Percentiles rank a stretch among this genome's conserved stretches.
phyloP scores from a whole-genome alignment of 352 stramenopile genomes.

The Globisporangium rhizosaccharum region DNA sequence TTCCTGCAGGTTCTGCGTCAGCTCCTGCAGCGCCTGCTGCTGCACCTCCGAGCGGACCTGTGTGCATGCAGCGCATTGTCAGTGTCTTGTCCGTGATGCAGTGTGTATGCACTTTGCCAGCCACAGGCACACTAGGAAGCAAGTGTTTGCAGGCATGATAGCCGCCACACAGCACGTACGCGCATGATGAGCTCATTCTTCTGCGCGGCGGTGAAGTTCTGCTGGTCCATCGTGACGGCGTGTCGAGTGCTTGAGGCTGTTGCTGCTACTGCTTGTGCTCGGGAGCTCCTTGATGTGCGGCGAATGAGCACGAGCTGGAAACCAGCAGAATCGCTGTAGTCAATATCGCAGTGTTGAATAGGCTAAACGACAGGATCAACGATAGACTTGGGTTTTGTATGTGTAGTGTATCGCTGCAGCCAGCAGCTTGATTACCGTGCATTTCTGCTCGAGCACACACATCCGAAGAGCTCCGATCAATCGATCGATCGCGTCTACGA shows the following conservation, averaged over 20 bases:
- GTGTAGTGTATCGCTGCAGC: no score
- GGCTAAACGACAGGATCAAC: no score
- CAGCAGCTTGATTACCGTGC: neutral
- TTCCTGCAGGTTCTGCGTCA: slow-evolving; percentile 84
- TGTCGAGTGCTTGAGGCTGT: neutral
- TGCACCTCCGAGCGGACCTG: slow-evolving; percentile 82
- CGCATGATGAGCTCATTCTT: slow-evolving; percentile 83
- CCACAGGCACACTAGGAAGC: neutral
- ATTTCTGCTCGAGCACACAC: neutral
- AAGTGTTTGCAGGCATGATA: neutral
- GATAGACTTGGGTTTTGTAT: no score
- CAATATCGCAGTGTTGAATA: no score
- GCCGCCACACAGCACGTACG: slow-evolving; percentile 26
- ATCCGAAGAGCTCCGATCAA: neutral
- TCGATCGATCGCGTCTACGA: neutral
- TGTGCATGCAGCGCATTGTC: neutral
- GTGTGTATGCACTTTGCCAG: neutral
- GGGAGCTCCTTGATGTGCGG: neutral
- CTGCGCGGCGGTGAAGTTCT: slow-evolving; percentile 74
- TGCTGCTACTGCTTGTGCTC: neutral
- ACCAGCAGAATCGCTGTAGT: no score
- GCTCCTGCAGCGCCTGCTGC: slow-evolving; percentile 75
- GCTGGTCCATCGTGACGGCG: slow-evolving; percentile 45
- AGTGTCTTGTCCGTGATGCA: neutral
- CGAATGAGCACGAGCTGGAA: neutral